Conservation (phyloP, 2,329 filamentous ascomycete genomes). For the Colletotrichum sp. region DNA sequence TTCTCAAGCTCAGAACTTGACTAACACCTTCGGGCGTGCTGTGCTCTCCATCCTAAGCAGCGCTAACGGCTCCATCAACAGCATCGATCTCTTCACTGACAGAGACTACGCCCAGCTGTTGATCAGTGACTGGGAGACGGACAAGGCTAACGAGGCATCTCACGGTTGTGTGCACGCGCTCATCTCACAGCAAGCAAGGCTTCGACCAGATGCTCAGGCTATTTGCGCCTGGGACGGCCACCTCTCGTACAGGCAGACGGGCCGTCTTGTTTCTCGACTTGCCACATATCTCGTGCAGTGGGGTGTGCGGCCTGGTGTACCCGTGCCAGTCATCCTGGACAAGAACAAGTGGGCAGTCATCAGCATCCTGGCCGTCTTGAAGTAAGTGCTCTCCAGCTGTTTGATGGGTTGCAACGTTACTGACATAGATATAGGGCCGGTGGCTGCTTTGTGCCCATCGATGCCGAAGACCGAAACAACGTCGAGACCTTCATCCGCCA, state of each 20-base stretch:
- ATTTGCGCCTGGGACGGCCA: constrained; percentile 51
- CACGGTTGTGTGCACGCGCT: constrained; percentile 50
- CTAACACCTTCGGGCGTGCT: constrained; percentile 58
- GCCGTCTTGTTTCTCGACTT: constrained; percentile 40
- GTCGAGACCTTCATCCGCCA: constrained; percentile 47
- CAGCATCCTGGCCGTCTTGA: constrained; percentile 71
- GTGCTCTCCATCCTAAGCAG: constrained; percentile 49
- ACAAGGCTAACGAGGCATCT: constrained; percentile 40
- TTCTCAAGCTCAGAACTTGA: constrained; percentile 51
- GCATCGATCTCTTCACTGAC: constrained; percentile 59
- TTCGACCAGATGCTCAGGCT: constrained; percentile 43
- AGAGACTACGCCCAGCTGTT: constrained; percentile 59
- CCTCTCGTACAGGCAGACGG: constrained; percentile 45
- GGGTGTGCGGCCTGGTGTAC: constrained; percentile 55
- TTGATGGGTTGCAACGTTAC: constrained; percentile 29
- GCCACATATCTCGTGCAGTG: constrained; percentile 52
- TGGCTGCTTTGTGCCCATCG: constrained; percentile 55
- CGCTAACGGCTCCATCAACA: constrained; percentile 44
- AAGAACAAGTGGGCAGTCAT: constrained; percentile 74
- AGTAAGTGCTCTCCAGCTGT: constrained; percentile 52
- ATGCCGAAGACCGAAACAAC: constrained; percentile 46
- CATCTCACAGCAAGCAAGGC: constrained; percentile 43
- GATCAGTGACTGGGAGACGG: constrained; percentile 53
- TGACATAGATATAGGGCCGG: constrained; percentile 38
- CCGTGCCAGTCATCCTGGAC: constrained; percentile 71